Conservation (phyloP, 2,329 filamentous ascomycete genomes). For the Podosphaera fusca region DNA sequence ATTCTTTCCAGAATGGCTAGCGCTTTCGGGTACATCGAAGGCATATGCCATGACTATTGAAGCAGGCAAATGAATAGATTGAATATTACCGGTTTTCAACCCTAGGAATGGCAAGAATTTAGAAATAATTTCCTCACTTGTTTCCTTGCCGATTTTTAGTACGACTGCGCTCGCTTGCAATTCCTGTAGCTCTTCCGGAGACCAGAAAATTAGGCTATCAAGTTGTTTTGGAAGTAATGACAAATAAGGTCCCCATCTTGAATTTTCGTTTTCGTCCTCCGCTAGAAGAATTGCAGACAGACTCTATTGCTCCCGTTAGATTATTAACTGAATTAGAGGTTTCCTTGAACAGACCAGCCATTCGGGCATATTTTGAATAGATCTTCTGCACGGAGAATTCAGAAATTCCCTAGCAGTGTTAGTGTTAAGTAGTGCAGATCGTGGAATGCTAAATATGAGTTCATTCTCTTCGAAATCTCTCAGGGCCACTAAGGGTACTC, state of each 20-base stretch:
- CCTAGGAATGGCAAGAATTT: conserved; percentile 30
- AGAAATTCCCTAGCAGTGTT: conserved; percentile 27
- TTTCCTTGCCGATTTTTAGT: conserved; percentile 37
- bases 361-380: conserved; percentile 17
- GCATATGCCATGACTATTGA: conserved; percentile 52
- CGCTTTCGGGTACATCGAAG: conserved; percentile 32
- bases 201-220: conserved; percentile 50
- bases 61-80: conserved; percentile 37
- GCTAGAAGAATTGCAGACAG: conserved; percentile 12
- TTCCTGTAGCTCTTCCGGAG: conserved; percentile 31
- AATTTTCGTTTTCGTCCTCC: conserved; percentile 9
- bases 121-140: conserved; percentile 33
- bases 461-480: conserved; percentile 35
- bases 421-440: conserved; percentile 32
- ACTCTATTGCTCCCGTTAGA: conserved; percentile 6
- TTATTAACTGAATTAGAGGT: background rate
- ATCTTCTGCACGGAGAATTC: background rate
- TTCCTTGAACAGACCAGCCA: conserved; percentile 16
- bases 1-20: background rate
- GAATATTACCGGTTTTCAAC: conserved; percentile 19
- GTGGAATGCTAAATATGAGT: conserved; percentile 41
- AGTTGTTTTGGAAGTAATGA: conserved; percentile 34
- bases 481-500: conserved; percentile 26
- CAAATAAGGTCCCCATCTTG: conserved; percentile 30
- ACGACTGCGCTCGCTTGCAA: conserved; percentile 40